A percentile compares a stretch with the other conserved stretches of the same genome.
Evolutionary conservation across 2,329 filamentous ascomycete species (phyloP).

Genomic region (Fusarium duplospermum): DNA sequence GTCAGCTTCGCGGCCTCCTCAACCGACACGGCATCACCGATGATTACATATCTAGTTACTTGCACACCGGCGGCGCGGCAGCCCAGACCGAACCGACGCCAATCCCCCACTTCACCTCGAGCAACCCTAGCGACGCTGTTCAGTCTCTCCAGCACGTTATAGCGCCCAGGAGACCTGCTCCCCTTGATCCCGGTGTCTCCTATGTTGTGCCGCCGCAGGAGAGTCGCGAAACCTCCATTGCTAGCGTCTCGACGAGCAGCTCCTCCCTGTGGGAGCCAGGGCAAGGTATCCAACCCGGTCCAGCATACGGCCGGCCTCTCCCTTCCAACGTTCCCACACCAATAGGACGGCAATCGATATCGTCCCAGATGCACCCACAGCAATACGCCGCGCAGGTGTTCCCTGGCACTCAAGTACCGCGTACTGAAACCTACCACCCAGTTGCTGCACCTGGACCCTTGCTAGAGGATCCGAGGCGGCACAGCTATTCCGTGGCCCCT

Average conservation of each 20-base stretch:
- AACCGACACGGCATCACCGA: conserved; percentile 67
- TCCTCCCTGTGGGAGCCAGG: conserved; percentile 50
- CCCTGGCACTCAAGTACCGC: conserved; percentile 31
- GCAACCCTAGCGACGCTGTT: conserved; percentile 42
- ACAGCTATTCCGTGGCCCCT: conserved; percentile 39
- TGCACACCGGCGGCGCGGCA: conserved; percentile 43
- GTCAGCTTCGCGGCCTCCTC: conserved; percentile 69
- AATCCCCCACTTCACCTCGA: conserved; percentile 35
- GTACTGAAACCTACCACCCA: conserved; percentile 36
- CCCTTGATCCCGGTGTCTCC: conserved; percentile 43
- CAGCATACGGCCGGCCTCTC: conserved; percentile 44
- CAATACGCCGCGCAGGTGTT: conserved; percentile 40
- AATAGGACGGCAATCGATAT: conserved; percentile 37
- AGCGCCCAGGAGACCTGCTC: conserved; percentile 49
- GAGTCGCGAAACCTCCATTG: conserved; percentile 49
- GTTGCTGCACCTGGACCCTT: conserved; percentile 36
- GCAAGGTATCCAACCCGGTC: conserved; percentile 38
- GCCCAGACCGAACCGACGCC: conserved; percentile 34
- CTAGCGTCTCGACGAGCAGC: conserved; percentile 48
- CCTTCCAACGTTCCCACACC: conserved; percentile 37
- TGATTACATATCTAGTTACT: conserved; percentile 61
- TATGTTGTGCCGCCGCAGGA: conserved; percentile 47
- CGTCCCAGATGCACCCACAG: conserved; percentile 38
- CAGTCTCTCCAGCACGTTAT: conserved; percentile 54
- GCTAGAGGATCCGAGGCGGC: conserved; percentile 41